These are phyloP conservation scores for Aphanomyces invadans DNA, from an alignment of 352 stramenopile genomes.

Conservation along the genomic window DNA sequence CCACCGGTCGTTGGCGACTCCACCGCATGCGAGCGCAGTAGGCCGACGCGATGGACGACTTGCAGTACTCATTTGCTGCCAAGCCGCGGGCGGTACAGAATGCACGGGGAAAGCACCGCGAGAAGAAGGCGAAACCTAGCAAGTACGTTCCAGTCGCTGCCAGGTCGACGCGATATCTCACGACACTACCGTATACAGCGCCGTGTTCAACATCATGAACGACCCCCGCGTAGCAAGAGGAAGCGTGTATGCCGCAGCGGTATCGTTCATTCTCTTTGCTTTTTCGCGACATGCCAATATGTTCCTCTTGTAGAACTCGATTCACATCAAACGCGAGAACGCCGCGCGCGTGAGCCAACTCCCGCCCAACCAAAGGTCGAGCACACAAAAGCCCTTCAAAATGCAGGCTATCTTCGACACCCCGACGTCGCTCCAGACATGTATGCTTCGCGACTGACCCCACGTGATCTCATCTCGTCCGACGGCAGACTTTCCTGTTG, in stretches of 20 bases:
- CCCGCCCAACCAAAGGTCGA: not conserved
- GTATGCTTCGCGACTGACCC: not conserved
- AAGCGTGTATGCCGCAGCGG: conserved; percentile 43
- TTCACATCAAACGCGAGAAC: conserved; percentile 15
- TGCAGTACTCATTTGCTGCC: conserved; percentile 71
- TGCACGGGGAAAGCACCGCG: conserved; percentile 38
- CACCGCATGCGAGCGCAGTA: not conserved
- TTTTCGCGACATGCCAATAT: too few relatives aligned
- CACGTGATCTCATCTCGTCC: not conserved
- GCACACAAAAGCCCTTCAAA: not conserved
- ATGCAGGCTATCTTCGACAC: conserved; percentile 17
- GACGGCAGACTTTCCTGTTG: conserved; percentile 21
- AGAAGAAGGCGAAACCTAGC: conserved; percentile 25
- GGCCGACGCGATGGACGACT: conserved; percentile 31
- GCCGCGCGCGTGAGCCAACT: not conserved
- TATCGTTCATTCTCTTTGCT: not conserved
- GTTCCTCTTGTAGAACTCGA: conserved; percentile 4
- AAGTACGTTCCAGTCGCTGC: conserved; percentile 7
- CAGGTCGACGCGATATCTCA: too few relatives aligned
- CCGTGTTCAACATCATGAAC: conserved; percentile 64
- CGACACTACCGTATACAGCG: too few relatives aligned
- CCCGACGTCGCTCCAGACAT: conserved; percentile 6
- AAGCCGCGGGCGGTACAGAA: conserved; percentile 67
- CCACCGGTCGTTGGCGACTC: not conserved
- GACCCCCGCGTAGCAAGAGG: conserved; percentile 53